phyloP scores from a whole-genome alignment of 306 rosid genomes.

The Trichosanthes truncata region DNA sequence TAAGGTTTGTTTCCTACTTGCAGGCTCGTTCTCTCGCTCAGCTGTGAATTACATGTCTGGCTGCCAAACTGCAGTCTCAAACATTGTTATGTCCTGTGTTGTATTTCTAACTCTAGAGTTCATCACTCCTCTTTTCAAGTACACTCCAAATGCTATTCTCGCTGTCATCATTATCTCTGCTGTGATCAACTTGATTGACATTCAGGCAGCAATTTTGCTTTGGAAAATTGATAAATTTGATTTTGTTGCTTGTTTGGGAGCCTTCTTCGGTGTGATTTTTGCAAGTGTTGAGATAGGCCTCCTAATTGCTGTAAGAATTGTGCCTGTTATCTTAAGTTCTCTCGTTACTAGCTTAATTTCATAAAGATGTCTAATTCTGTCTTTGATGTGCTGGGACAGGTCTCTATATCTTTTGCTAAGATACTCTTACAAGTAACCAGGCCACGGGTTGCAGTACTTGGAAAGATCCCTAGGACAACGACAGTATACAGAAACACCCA shows the following conservation, averaged over 20 bases:
- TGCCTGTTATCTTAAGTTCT: not conserved
- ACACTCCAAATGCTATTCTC: slow-evolving; percentile 91
- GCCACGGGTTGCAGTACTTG: slow-evolving; percentile 79
- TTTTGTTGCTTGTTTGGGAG: slow-evolving; percentile 93
- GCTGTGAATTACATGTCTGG: slow-evolving; percentile 94
- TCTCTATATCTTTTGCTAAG: slow-evolving; percentile 84
- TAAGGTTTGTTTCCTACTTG: slow-evolving; percentile 10
- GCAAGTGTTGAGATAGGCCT: slow-evolving; percentile 73
- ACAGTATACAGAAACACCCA: slow-evolving; percentile 73
- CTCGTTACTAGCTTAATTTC: not conserved
- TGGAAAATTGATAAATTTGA: slow-evolving; percentile 94
- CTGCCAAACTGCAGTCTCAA: slow-evolving; percentile 81
- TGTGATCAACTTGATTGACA: slow-evolving; percentile 74
- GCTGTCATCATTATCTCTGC: slow-evolving; percentile 86
- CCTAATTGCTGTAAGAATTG: slow-evolving; percentile 61
- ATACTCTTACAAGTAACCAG: slow-evolving; percentile 89
- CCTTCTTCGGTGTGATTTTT: slow-evolving; percentile 88
- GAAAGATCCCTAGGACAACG: slow-evolving; percentile 82
- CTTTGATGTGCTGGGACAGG: slow-evolving; percentile 33
- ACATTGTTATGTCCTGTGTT: slow-evolving; percentile 77
- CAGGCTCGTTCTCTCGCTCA: slow-evolving; percentile 96
- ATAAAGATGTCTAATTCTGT: not conserved
- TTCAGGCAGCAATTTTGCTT: slow-evolving; percentile 68
- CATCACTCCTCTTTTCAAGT: slow-evolving; percentile 83
- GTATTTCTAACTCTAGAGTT: slow-evolving; percentile 72